These are phyloP conservation scores for Thielaviopsis punctulata DNA, from an alignment of 2,329 filamentous ascomycete species.

Conservation along the genomic window DNA sequence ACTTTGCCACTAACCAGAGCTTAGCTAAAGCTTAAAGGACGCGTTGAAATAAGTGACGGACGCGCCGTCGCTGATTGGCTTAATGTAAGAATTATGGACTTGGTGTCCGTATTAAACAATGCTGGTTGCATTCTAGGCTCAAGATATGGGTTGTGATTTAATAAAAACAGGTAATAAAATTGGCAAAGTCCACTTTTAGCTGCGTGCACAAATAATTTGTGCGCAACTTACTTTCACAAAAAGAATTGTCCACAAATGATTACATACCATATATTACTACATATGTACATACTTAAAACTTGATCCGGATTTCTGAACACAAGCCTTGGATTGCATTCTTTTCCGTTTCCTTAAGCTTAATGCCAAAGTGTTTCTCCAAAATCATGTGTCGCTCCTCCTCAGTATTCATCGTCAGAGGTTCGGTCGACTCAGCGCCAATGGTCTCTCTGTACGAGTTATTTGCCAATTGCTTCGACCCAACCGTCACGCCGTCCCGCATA, in stretches of 20 bases:
- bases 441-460: background rate
- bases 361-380: constrained; percentile 31
- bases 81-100: background rate
- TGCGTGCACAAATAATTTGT: background rate
- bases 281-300: background rate
- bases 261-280: too few relatives aligned
- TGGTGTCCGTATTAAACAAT: too few relatives aligned
- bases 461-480: background rate
- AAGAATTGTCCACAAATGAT: too few relatives aligned
- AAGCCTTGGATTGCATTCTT: constrained; percentile 28
- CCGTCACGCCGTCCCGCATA: constrained; percentile 8
- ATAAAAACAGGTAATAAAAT: background rate
- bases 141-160: background rate
- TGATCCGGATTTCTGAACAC: background rate
- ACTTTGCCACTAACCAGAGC: background rate
- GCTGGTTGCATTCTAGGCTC: background rate
- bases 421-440: constrained; percentile 2
- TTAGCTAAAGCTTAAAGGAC: background rate
- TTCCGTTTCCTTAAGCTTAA: constrained; percentile 30
- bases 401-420: constrained; percentile 25
- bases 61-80: constrained; percentile 3
- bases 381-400: constrained; percentile 33
- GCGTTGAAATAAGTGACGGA: background rate
- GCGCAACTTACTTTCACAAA: too few relatives aligned
- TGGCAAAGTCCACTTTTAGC: background rate